Base-by-base conservation (phyloP, 352 stramenopile genomes). In the Poterioochromonas sp. region DNA sequence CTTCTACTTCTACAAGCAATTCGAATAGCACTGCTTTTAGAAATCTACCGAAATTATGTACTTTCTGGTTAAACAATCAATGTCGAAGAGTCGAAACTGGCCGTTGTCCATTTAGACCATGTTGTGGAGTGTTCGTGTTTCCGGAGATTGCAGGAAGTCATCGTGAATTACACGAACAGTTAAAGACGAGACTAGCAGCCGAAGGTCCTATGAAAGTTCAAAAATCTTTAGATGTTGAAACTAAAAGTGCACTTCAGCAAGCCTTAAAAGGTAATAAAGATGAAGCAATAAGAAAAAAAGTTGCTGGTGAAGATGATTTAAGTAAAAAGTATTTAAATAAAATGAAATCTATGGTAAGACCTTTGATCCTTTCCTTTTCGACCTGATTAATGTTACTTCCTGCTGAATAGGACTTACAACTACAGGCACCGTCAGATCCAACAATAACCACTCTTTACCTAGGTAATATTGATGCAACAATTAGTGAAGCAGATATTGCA, bases 21-120 rank as follows among this genome's bases (percentile, higher is more conserved):
- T 5, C 22, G 20, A 15, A 47, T 5, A 49, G 35, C 8, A 49
- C 40, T 11, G 8, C 63, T 32, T 73, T 73, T 32, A 1, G 20
- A 8, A 73, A 73, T 29, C 63, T 73, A 15, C 63, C 63, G 8
- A 73, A 73, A 29, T 29, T 73, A 32, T 73, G 63, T 32, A 73
- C 63, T 5, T 73, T 73, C 32, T 73, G 63, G 63, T 29, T 73
- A 29, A 32, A 26, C 32, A 29, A 29, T 26, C 8, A 15, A 12
- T 73, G 63, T 44, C 11, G 11, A 8, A 8, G 63, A 26, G 58
- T 68, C 58, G 29, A 32, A 32, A 11, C 8, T 5, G 40, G 40
- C 2, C 18, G 11, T 32, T 73, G 63, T 73, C 63, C 63, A 26
- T 73, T 47, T 29, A 8, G 63, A 26, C 63, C 63, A 5, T 73